Base-by-base conservation (phyloP, 2,329 filamentous ascomycete species). In the Chaetomiaceae sp. region DNA sequence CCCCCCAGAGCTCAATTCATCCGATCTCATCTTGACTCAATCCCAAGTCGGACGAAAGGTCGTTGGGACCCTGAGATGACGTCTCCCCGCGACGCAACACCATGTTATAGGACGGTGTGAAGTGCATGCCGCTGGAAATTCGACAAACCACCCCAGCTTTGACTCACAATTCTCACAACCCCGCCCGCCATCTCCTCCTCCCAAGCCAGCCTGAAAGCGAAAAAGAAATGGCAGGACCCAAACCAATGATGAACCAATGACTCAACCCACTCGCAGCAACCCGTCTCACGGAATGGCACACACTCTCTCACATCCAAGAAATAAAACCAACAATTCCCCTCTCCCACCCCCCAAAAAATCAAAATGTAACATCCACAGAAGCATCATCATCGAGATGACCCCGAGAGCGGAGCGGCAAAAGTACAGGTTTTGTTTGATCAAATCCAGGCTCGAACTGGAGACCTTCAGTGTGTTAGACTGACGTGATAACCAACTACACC, bases 401-500 rank as follows among this genome's bases (percentile, higher is more conserved):
- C n/a, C n/a, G n/a, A n/a, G n/a, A n/a, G n/a, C n/a, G n/a, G n/a
- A n/a, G n/a, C n/a, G n/a, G n/a, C n/a, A n/a, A n/a, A n/a, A n/a
- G n/a, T n/a, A n/a, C n/a, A n/a, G n/a, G n/a, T n/a, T n/a, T 27
- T 10, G 14, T 21, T 42, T 57, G 56, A 58, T 57, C 45, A 48
- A 47, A 56, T 53, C 56, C 60, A 57, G 60, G 60, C 44, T 62
- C 49, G 61, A 62, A 60, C 61, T 57, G 60, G 55, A 55, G 59
- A 62, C 62, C 61, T 66, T 65, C 60, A 63, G 59, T 62, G 62
- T 65, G 68, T 72, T 72, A 72, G 67, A 71, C 69, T 70, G 67
- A 72, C 65, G 70, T 72, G 70, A 72, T 72, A 71, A 72, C 69
- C 70, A 71, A 72, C 70, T 65, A 64, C 63, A 64, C 62, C 61